These are phyloP conservation scores for Tolypocladium inflatum DNA, from an alignment of 2,329 filamentous ascomycete genomes.

Conservation along the genomic window DNA sequence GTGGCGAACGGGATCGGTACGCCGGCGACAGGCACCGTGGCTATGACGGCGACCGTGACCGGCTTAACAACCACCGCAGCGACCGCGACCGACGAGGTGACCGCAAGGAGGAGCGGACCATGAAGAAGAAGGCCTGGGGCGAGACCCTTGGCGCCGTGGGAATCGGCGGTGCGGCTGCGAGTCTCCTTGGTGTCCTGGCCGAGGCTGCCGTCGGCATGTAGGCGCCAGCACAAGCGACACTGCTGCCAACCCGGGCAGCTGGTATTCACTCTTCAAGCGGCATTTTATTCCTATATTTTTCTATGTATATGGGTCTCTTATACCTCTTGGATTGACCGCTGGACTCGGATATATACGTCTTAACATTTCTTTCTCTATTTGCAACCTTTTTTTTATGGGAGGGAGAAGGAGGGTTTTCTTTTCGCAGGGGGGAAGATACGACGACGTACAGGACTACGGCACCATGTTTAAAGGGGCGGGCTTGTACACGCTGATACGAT, in stretches of 20 bases:
- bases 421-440: not conserved
- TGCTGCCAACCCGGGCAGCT: not conserved
- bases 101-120: constrained; percentile 23
- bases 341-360: not conserved
- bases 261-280: not conserved
- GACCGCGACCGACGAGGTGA: constrained; percentile 29
- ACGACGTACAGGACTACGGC: not conserved
- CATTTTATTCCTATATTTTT: not conserved
- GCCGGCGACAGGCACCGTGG: constrained; percentile 9
- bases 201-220: constrained; percentile 38
- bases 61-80: constrained; percentile 28
- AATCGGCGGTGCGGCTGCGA: constrained; percentile 51
- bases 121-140: constrained; percentile 37
- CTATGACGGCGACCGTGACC: constrained; percentile 25
- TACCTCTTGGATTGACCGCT: not conserved
- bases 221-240: too few relatives aligned
- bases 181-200: constrained; percentile 45
- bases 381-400: not conserved
- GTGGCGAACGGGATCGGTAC: constrained; percentile 19
- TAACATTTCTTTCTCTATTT: not conserved
- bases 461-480: not conserved
- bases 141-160: constrained; percentile 48
- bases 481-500: not conserved
- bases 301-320: not conserved
- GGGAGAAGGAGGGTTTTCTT: not conserved